These are phyloP conservation scores for Coniophora puteana DNA, from an alignment of 1,284 basidiomycete species.

Conservation along the genomic window DNA sequence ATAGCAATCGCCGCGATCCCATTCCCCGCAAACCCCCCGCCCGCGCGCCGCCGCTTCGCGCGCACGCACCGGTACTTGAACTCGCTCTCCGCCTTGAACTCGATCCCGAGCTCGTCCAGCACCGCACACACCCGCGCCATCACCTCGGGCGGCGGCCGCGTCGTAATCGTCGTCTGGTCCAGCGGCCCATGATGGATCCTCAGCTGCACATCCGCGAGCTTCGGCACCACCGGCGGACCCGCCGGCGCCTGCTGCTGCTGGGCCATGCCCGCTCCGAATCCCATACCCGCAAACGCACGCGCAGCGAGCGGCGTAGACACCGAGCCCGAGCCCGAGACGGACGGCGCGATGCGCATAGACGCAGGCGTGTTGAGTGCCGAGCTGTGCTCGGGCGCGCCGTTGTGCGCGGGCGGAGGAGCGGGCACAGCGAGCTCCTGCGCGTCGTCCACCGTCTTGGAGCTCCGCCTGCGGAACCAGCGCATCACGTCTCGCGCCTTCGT, in stretches of 20 bases:
- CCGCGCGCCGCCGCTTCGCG: slow-evolving; percentile 63
- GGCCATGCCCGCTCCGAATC: slow-evolving; percentile 21
- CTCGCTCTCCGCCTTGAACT: slow-evolving; percentile 82
- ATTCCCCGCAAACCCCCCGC: slow-evolving; percentile 39
- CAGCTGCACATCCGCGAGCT: slow-evolving; percentile 59
- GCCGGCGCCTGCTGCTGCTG: slow-evolving; percentile 21
- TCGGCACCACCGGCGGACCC: slow-evolving; percentile 20
- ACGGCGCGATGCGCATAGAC: too few species aligned
- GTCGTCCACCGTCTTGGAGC: slow-evolving; percentile 48
- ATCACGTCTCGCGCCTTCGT: slow-evolving; percentile 76
- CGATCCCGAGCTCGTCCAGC: slow-evolving; percentile 87
- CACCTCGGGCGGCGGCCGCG: slow-evolving; percentile 79
- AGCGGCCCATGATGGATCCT: slow-evolving; percentile 91
- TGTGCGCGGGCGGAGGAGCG: too few species aligned
- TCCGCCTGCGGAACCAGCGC: slow-evolving; percentile 77
- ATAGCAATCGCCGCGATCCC: slow-evolving; percentile 73
- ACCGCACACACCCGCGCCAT: slow-evolving; percentile 82
- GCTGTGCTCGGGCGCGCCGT: slow-evolving; percentile 23
- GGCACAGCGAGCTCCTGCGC: slow-evolving; percentile 24
- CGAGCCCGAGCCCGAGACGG: too few species aligned
- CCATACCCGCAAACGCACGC: too few species aligned
- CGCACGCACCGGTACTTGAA: slow-evolving; percentile 86
- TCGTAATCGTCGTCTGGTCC: slow-evolving; percentile 90
- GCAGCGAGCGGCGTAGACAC: too few species aligned
- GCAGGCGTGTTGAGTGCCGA: slow-evolving; percentile 22